phyloP scores from a whole-genome alignment of 257 asterid genomes.

The Hygrophila difformis region DNA sequence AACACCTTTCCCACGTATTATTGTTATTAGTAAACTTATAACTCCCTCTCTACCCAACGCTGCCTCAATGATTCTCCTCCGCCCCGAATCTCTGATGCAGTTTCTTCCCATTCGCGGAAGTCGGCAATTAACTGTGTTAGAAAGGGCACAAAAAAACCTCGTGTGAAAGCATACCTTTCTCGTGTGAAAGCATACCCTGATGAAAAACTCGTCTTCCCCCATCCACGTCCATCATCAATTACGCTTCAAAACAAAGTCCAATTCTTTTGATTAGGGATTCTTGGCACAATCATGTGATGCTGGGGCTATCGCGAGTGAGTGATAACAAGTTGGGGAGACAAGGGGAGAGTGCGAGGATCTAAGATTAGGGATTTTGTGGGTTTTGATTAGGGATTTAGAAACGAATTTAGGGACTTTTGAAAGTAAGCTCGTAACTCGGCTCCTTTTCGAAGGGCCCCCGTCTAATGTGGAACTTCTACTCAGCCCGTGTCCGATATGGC shows the following conservation, averaged over 20 bases:
- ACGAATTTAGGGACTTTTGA: slow-evolving; percentile 25
- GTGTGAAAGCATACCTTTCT: slow-evolving; percentile 76
- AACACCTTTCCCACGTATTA: slow-evolving; percentile 55
- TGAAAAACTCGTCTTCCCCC: slow-evolving; percentile 65
- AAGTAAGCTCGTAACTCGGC: no score
- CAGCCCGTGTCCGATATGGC: no score
- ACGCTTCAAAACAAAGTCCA: background rate
- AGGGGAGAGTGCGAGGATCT: background rate
- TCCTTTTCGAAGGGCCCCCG: no score
- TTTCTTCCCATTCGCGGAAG: slow-evolving; percentile 49
- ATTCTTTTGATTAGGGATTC: slow-evolving; percentile 10
- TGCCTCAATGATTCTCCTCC: slow-evolving; percentile 50
- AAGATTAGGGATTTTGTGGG: slow-evolving; percentile 15
- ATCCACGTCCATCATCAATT: slow-evolving; percentile 50
- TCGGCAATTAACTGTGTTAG: slow-evolving; percentile 62
- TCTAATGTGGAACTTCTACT: no score
- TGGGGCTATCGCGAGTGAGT: background rate
- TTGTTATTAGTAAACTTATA: slow-evolving; percentile 44
- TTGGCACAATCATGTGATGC: slow-evolving; percentile 20
- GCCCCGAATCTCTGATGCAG: slow-evolving; percentile 54
- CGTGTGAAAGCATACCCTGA: slow-evolving; percentile 71
- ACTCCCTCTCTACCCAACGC: slow-evolving; percentile 50
- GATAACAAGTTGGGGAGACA: background rate
- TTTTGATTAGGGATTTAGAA: slow-evolving; percentile 17
- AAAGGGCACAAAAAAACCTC: slow-evolving; percentile 62